Percentiles rank a stretch among this genome's conserved stretches.
These are phyloP conservation scores for Boletus vermiculosoides DNA, from an alignment of 768 basidiomycete genomes.

Conservation along the genomic window DNA sequence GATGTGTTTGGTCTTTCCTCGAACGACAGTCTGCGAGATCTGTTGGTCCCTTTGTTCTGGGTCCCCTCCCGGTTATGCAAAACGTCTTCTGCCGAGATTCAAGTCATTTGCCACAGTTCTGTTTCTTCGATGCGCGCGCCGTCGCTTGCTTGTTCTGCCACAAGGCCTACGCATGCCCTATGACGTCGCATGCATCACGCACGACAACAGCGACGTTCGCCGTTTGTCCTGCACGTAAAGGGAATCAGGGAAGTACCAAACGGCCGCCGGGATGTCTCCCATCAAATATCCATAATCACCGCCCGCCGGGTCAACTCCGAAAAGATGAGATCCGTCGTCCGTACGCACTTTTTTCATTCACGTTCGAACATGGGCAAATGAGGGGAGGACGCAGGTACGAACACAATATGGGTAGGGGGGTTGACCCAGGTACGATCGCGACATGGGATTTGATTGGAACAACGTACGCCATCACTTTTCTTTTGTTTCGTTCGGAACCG, in stretches of 20 bases:
- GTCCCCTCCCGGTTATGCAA: background rate
- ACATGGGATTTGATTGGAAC: slow-evolving; percentile 11
- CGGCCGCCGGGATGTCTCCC: slow-evolving; percentile 4
- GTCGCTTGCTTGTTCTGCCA: slow-evolving; percentile 11
- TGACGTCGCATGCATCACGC: slow-evolving; percentile 20
- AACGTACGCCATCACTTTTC: slow-evolving; percentile 6
- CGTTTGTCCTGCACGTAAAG: slow-evolving; percentile 23
- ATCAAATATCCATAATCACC: slow-evolving; percentile 15
- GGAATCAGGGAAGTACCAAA: slow-evolving; percentile 6
- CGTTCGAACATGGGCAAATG: background rate
- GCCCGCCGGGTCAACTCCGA: background rate
- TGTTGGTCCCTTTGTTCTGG: background rate
- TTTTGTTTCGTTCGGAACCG: slow-evolving; percentile 16
- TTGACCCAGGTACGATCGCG: background rate
- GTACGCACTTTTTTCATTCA: slow-evolving; percentile 6
- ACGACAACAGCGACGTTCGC: slow-evolving; percentile 3
- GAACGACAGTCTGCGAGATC: background rate
- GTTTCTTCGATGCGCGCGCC: slow-evolving; percentile 2
- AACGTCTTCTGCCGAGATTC: slow-evolving; percentile 1
- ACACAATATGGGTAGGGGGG: background rate
- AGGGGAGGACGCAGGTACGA: background rate
- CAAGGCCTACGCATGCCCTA: slow-evolving; percentile 21
- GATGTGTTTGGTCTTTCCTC: background rate
- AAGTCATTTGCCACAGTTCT: background rate
- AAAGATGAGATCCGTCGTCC: slow-evolving; percentile 4